These are phyloP conservation scores for Neoboletus subvelutipes DNA, from an alignment of 768 basidiomycete species.

Conservation along the genomic window DNA sequence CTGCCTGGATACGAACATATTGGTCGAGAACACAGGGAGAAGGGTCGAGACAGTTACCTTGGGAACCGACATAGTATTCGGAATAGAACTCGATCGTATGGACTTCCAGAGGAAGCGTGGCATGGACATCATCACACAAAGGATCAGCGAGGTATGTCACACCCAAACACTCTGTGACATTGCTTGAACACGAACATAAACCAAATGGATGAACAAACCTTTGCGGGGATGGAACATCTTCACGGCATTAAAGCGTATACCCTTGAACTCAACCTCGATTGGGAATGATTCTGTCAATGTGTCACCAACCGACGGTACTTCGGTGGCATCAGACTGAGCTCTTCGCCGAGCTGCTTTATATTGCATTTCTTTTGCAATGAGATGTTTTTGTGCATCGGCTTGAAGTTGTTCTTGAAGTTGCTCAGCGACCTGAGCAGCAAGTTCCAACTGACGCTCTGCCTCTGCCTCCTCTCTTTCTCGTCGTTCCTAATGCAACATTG, in stretches of 20 bases:
- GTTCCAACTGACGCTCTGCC: constrained; percentile 49
- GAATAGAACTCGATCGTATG: constrained; percentile 65
- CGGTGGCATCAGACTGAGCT: constrained; percentile 70
- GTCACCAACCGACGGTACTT: constrained; percentile 50
- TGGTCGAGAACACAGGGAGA: background rate
- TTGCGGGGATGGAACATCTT: constrained; percentile 70
- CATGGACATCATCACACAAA: constrained; percentile 60
- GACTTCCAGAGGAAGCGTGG: constrained; percentile 64
- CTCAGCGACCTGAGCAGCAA: constrained; percentile 51
- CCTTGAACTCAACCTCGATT: constrained; percentile 55
- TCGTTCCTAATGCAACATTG: constrained; percentile 41
- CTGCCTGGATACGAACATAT: constrained; percentile 39
- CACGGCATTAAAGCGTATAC: constrained; percentile 60
- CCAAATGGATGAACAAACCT: constrained; percentile 41
- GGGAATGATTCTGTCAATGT: constrained; percentile 63
- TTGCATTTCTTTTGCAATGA: constrained; percentile 44
- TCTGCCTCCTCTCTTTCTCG: constrained; percentile 56
- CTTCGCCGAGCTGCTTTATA: constrained; percentile 55
- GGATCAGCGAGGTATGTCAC: constrained; percentile 74
- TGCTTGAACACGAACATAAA: background rate
- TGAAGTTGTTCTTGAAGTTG: constrained; percentile 66
- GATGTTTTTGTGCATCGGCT: constrained; percentile 59
- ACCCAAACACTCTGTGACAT: constrained; percentile 56
- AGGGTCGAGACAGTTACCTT: constrained; percentile 41
- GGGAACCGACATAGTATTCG: constrained; percentile 63